These are phyloP conservation scores for Aspergillus coremiiformis DNA, from an alignment of 495 filamentous ascomycete species.

Conservation along the genomic window DNA sequence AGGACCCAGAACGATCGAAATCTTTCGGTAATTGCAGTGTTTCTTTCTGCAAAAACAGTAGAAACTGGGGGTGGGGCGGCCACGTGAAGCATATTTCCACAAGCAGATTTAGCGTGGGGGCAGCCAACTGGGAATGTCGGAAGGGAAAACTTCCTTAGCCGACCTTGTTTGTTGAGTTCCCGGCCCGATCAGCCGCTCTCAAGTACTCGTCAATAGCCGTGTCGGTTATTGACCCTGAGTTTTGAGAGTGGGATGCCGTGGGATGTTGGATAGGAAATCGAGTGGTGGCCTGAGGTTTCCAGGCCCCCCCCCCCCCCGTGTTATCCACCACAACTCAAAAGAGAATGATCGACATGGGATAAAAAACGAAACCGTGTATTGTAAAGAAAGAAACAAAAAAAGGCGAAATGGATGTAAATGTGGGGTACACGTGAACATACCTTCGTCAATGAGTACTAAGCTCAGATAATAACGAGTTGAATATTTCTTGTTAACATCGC, in stretches of 20 bases:
- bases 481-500: slow-evolving; percentile 99
- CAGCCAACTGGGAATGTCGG: slow-evolving; percentile 7
- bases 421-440: slow-evolving; percentile 36
- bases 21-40: background rate
- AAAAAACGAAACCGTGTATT: background rate
- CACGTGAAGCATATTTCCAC: slow-evolving; percentile 17
- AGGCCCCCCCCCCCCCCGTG: no score
- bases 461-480: slow-evolving; percentile 97
- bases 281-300: background rate
- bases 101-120: slow-evolving; percentile 34
- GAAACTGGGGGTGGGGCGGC: slow-evolving; percentile 17
- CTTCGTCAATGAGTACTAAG: slow-evolving; percentile 94
- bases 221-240: slow-evolving; percentile 34
- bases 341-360: background rate
- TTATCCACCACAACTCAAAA: background rate
- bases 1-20: no score
- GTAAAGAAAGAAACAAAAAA: background rate
- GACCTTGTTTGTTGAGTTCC: slow-evolving; percentile 8
- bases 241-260: slow-evolving; percentile 12
- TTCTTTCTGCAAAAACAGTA: slow-evolving; percentile 3
- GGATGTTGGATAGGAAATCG: slow-evolving; percentile 5
- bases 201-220: slow-evolving; percentile 29
- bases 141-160: background rate
- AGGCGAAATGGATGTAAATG: background rate
- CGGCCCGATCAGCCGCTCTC: slow-evolving; percentile 15